phyloP scores from a whole-genome alignment of 345 rosid species.

The Acer campestre region DNA sequence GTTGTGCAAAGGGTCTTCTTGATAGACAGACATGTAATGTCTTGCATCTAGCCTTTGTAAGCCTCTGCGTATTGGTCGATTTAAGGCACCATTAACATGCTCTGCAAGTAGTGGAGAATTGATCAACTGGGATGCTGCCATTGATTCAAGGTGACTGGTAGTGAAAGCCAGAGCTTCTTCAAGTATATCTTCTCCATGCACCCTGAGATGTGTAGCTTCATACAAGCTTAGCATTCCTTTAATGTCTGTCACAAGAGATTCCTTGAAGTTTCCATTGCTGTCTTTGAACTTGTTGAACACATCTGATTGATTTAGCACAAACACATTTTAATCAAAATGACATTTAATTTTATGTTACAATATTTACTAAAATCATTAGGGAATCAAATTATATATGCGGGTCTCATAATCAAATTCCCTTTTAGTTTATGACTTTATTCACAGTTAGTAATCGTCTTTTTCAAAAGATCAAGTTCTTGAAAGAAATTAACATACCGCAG shows the following conservation, averaged over 20 bases:
- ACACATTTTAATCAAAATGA: neutral
- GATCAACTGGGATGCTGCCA: neutral
- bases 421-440: too few species aligned
- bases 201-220: conserved; percentile 39
- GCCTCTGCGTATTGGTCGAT: conserved; percentile 16
- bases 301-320: conserved; percentile 23
- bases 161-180: conserved; percentile 42
- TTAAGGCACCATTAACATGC: conserved; percentile 12
- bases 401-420: too few species aligned
- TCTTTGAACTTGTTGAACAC: conserved; percentile 31
- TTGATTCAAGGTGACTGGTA: conserved; percentile 18
- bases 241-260: conserved; percentile 6
- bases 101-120: neutral
- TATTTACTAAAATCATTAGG: too few species aligned
- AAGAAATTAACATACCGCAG: neutral
- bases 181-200: conserved; percentile 35
- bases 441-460: too few species aligned
- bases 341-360: too few species aligned
- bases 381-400: too few species aligned
- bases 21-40: conserved; percentile 31
- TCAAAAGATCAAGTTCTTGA: too few species aligned
- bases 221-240: conserved; percentile 39
- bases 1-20: conserved; percentile 20
- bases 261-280: conserved; percentile 21
- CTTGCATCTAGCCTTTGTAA: conserved; percentile 28